Percentiles rank a stretch among this genome's conserved stretches.
Evolutionary conservation across 2,329 filamentous ascomycete species (phyloP).

Genomic region (Ophiostoma fasciatum): DNA sequence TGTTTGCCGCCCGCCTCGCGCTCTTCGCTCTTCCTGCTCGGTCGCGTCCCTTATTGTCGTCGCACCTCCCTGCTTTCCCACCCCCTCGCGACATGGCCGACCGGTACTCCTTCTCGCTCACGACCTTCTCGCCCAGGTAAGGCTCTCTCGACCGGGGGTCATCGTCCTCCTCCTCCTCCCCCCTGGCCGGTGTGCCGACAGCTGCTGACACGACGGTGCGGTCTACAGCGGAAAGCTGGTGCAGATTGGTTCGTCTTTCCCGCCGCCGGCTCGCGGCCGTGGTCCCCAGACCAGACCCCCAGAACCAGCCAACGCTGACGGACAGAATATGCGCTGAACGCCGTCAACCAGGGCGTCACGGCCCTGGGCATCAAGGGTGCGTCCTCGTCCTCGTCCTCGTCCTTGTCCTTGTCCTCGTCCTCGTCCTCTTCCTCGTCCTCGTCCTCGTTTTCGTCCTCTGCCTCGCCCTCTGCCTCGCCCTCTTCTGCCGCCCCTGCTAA

Average conservation of each 20-base stretch:
- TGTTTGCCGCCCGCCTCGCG: neutral
- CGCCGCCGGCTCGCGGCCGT: neutral
- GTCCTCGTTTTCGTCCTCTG: neutral
- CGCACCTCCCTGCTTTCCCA: neutral
- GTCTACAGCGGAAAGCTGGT: conserved; percentile 81
- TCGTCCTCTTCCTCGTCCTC: neutral
- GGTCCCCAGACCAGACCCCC: too few species aligned
- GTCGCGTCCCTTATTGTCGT: neutral
- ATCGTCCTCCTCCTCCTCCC: neutral
- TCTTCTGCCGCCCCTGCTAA: neutral
- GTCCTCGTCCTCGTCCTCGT: conserved; percentile 11
- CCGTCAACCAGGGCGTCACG: conserved; percentile 97
- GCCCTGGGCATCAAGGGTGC: conserved; percentile 95
- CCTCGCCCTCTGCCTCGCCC: neutral
- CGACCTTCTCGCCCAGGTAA: conserved; percentile 98
- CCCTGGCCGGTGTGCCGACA: too few species aligned
- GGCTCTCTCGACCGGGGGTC: too few species aligned
- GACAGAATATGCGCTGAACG: conserved; percentile 94
- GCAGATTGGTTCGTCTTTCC: conserved; percentile 58
- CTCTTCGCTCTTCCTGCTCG: neutral
- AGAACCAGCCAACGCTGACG: neutral
- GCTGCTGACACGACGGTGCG: neutral
- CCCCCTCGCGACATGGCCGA: conserved; percentile 60
- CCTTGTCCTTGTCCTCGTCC: neutral
- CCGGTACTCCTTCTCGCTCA: conserved; percentile 97